Evolutionary conservation across 768 basidiomycete species (phyloP).

Genomic region (Calocybe gangraenosa): DNA sequence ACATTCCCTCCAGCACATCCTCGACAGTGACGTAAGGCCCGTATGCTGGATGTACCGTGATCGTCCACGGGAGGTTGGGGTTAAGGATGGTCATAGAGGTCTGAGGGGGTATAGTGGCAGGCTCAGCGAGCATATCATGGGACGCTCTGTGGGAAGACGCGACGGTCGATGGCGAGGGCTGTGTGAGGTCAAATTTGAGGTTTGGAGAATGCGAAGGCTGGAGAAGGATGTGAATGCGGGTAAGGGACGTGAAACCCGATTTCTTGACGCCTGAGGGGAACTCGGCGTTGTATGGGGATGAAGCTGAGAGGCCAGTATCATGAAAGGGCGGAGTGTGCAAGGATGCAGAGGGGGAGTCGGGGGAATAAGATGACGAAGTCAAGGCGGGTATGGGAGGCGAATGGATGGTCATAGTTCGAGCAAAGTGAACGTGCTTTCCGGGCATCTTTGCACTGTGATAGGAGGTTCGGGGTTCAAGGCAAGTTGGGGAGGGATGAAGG

Average conservation of each 20-base stretch:
- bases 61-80: constrained; percentile 30
- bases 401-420: constrained; percentile 5
- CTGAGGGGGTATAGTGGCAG: constrained; percentile 30
- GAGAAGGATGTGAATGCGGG: constrained; percentile 25
- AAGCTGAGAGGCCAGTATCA: constrained; percentile 4
- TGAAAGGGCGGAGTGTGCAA: constrained; percentile 11
- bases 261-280: neutral
- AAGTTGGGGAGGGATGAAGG: too few species aligned
- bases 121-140: constrained; percentile 23
- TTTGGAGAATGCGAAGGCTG: constrained; percentile 16
- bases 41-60: constrained; percentile 27
- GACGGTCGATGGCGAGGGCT: constrained; percentile 25
- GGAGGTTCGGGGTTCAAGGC: too few species aligned
- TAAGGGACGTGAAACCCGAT: neutral
- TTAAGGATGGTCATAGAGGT: constrained; percentile 23
- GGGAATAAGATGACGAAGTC: constrained; percentile 9
- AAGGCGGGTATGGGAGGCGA: constrained; percentile 14
- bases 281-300: neutral
- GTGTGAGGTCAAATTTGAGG: constrained; percentile 26
- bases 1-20: constrained; percentile 30
- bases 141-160: constrained; percentile 19
- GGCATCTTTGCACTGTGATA: too few species aligned
- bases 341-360: constrained; percentile 10
- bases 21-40: constrained; percentile 28
- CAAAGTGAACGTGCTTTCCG: constrained; percentile 19